Conservation (phyloP, 2,329 filamentous ascomycete species). For the Rhynchosporium graminicola region DNA sequence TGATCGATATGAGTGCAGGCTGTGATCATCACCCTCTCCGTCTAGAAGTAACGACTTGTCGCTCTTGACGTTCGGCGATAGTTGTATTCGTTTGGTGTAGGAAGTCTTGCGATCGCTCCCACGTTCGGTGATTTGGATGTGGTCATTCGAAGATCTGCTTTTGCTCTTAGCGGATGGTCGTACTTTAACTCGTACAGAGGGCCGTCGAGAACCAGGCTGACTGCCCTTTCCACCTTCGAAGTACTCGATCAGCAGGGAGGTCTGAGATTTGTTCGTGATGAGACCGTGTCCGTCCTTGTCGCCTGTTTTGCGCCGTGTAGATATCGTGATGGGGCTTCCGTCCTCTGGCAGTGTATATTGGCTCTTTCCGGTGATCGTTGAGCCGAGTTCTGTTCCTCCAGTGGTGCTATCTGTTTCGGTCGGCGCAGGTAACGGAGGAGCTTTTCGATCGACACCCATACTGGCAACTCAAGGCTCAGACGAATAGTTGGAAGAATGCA, state of each 20-base stretch:
- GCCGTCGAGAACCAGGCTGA: conserved; percentile 55
- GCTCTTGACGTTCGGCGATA: conserved; percentile 49
- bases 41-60: conserved; percentile 45
- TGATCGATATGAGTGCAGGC: conserved; percentile 74
- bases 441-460: conserved; percentile 45
- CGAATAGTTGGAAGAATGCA: conserved; percentile 30
- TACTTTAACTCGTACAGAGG: conserved; percentile 71
- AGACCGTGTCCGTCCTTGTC: conserved; percentile 51
- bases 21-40: conserved; percentile 61
- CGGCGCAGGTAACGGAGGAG: conserved; percentile 73
- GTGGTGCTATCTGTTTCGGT: conserved; percentile 69
- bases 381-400: conserved; percentile 62
- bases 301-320: conserved; percentile 68
- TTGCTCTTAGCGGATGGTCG: conserved; percentile 60
- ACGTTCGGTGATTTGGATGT: conserved; percentile 84
- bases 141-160: conserved; percentile 59
- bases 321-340: conserved; percentile 89
- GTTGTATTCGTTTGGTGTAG: conserved; percentile 67
- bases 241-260: conserved; percentile 74
- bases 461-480: conserved; percentile 31
- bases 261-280: conserved; percentile 61
- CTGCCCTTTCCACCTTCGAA: conserved; percentile 67
- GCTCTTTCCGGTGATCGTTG: conserved; percentile 65
- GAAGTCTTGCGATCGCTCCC: conserved; percentile 72
- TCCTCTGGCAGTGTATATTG: conserved; percentile 82